A percentile compares a stretch with the other conserved stretches of the same genome.
These are phyloP conservation scores for Suhomyces kunorum DNA, from an alignment of 1,139 yeast species.

Conservation along the genomic window DNA sequence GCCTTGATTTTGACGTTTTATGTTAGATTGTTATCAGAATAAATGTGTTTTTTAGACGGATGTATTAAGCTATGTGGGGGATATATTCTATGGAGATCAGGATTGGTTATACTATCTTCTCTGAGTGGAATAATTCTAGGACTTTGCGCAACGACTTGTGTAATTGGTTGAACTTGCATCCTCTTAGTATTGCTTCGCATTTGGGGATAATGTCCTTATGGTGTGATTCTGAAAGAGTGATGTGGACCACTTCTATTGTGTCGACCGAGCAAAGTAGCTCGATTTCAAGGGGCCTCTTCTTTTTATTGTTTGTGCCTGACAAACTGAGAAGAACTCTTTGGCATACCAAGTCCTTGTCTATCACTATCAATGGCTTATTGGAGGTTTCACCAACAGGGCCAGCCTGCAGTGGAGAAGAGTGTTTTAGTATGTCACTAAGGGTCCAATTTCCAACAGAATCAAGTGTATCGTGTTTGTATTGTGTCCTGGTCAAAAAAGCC, in stretches of 20 bases:
- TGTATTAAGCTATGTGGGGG: too few species aligned
- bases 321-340: conserved; percentile 21
- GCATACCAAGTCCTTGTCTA: conserved; percentile 31
- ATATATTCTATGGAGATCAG: too few species aligned
- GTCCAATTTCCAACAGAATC: conserved; percentile 20
- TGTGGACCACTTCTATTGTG: conserved; percentile 17
- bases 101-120: conserved; percentile 9
- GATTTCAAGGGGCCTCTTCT: conserved; percentile 14
- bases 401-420: background rate
- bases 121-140: conserved; percentile 15
- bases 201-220: background rate
- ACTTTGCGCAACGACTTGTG: conserved; percentile 22
- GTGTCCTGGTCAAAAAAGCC: conserved; percentile 23
- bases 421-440: conserved; percentile 12
- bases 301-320: background rate
- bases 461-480: conserved; percentile 36
- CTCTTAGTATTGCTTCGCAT: conserved; percentile 21
- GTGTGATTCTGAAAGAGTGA: conserved; percentile 9
- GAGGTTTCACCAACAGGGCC: background rate
- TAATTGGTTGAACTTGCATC: conserved; percentile 21
- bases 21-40: conserved; percentile 12
- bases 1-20: conserved; percentile 9
- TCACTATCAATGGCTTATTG: conserved; percentile 12
- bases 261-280: conserved; percentile 24
- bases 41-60: conserved; percentile 1